phyloP scores from a whole-genome alignment of 805 yeast species.

The Spathaspora sp. region DNA sequence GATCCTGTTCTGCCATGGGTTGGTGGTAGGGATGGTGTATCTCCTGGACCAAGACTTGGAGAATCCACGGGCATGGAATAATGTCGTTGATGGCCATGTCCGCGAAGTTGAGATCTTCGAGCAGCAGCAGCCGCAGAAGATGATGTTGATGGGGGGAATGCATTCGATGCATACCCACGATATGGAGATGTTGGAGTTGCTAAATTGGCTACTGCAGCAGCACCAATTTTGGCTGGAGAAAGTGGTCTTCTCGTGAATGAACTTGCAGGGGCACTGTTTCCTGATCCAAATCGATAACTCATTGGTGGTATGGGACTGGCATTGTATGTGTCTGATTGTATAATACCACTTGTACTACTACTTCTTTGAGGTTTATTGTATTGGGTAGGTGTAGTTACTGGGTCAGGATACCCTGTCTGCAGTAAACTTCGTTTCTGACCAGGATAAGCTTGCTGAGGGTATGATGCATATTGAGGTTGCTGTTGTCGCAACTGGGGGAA shows the following conservation, averaged over 20 bases:
- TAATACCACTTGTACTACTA: neutral
- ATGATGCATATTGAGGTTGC: constrained; percentile 6
- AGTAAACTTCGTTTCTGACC: constrained; percentile 6
- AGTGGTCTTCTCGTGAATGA: constrained; percentile 14
- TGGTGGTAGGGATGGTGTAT: constrained; percentile 5
- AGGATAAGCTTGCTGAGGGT: constrained; percentile 4
- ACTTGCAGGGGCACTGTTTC: constrained; percentile 11
- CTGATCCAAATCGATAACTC: constrained; percentile 33
- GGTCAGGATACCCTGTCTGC: constrained; percentile 4
- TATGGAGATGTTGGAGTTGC: constrained; percentile 35
- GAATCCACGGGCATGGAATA: constrained; percentile 39
- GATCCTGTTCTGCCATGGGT: constrained; percentile 4
- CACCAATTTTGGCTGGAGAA: constrained; percentile 72
- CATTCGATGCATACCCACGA: constrained; percentile 13
- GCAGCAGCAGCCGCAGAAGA: constrained; percentile 9
- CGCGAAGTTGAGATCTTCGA: constrained; percentile 12
- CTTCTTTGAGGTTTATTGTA: neutral
- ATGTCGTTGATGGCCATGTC: constrained; percentile 33
- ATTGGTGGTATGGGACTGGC: constrained; percentile 31
- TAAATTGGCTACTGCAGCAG: constrained; percentile 59
- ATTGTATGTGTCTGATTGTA: constrained; percentile 16
- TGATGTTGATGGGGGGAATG: neutral
- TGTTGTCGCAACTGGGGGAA: constrained; percentile 1
- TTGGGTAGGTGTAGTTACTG: neutral
- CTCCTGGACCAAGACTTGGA: constrained; percentile 3